A percentile compares a stretch with the other conserved stretches of the same genome.
phyloP scores from a whole-genome alignment of 176 grass and related monocot genomes.

The Thalia dealbata region DNA sequence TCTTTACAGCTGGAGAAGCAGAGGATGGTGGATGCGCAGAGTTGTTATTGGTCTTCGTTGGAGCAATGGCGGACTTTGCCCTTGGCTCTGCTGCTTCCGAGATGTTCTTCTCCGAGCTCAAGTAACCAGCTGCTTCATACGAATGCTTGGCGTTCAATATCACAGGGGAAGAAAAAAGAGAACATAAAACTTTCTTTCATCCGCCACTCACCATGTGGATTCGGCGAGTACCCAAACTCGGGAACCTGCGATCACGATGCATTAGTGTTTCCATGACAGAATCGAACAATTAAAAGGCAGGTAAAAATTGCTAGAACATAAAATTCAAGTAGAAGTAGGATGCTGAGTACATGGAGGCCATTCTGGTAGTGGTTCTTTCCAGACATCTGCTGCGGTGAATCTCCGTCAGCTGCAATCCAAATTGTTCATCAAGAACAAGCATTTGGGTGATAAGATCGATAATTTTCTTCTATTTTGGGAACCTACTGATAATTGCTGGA shows the following conservation, averaged over 20 bases:
- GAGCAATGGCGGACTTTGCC: neutral
- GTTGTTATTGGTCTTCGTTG: slow-evolving; percentile 13
- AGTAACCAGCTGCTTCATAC: slow-evolving; percentile 7
- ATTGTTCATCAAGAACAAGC: slow-evolving; percentile 1
- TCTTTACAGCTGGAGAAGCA: slow-evolving; percentile 6
- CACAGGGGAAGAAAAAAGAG: neutral
- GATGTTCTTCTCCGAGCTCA: slow-evolving; percentile 4
- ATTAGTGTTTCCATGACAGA: neutral
- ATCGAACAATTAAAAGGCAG: neutral
- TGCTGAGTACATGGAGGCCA: slow-evolving; percentile 2
- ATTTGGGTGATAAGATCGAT: neutral
- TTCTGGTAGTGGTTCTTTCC: slow-evolving; percentile 28
- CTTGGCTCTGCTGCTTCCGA: slow-evolving; percentile 7
- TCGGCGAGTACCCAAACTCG: slow-evolving; percentile 8
- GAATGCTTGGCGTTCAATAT: neutral
- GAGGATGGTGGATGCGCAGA: slow-evolving; percentile 11
- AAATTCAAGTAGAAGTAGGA: neutral
- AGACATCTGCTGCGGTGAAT: slow-evolving; percentile 55
- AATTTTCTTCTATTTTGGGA: neutral
- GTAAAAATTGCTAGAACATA: too few species aligned
- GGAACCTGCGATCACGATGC: neutral
- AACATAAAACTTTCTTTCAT: neutral
- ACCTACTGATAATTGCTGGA: slow-evolving; percentile 43
- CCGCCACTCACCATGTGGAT: neutral
- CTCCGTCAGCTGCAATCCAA: slow-evolving; percentile 49